phyloP scores from a whole-genome alignment of 306 rosid species.

The Glycine tomentella region DNA sequence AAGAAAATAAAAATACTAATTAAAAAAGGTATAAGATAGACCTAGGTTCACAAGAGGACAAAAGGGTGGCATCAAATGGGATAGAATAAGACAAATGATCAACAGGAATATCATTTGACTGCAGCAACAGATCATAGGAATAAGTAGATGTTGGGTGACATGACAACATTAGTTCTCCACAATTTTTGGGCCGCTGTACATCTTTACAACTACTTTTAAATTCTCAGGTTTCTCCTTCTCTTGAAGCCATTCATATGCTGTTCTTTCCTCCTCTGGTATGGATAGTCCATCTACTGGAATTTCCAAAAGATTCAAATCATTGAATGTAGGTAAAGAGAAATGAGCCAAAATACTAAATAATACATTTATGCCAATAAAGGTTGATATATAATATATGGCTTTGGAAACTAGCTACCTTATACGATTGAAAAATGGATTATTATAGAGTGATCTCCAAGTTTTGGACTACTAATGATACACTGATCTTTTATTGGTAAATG shows the following conservation, averaged over 20 bases:
- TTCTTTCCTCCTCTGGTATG: constrained; percentile 66
- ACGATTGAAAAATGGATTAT: neutral
- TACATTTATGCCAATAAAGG: neutral
- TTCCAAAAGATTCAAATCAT: neutral
- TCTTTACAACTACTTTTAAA: constrained; percentile 59
- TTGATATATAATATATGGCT: neutral
- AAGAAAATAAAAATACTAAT: constrained; percentile 20
- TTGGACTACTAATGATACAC: neutral
- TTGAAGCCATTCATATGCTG: constrained; percentile 77
- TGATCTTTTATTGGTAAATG: neutral
- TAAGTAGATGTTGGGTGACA: constrained; percentile 16
- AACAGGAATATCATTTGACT: constrained; percentile 41
- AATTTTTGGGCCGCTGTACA: constrained; percentile 74
- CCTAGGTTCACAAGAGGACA: constrained; percentile 24
- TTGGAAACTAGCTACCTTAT: neutral
- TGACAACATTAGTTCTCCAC: constrained; percentile 46
- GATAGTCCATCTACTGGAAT: constrained; percentile 59
- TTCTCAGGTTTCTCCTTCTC: constrained; percentile 74
- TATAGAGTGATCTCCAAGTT: neutral
- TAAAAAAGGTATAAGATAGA: constrained; percentile 2
- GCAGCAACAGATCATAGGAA: neutral
- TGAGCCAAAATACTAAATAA: neutral
- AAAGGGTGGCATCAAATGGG: constrained; percentile 7
- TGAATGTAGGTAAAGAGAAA: neutral
- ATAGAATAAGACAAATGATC: constrained; percentile 19